A percentile compares a stretch with the other conserved stretches of the same genome.
These are phyloP conservation scores for Alternaria conjuncta DNA, from an alignment of 2,329 filamentous ascomycete species.

Conservation along the genomic window DNA sequence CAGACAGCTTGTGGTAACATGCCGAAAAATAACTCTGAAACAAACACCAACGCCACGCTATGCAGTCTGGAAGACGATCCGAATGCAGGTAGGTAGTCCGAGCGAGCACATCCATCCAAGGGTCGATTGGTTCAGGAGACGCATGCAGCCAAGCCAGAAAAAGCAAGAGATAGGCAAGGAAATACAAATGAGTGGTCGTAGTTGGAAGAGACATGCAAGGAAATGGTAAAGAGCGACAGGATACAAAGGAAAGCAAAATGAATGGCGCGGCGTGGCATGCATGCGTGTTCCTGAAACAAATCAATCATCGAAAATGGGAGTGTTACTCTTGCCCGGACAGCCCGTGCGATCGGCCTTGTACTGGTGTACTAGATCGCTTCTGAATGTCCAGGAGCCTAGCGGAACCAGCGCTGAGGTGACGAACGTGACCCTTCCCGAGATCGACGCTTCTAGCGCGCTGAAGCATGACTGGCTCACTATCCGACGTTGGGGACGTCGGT, in stretches of 20 bases:
- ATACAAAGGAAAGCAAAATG: constrained; percentile 47
- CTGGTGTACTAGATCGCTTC: constrained; percentile 42
- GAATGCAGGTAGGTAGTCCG: constrained; percentile 2
- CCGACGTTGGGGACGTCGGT: constrained; percentile 36
- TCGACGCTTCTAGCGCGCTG: constrained; percentile 76
- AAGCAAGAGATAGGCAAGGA: constrained; percentile 16
- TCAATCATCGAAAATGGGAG: constrained; percentile 21
- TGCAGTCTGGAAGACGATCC: constrained; percentile 16
- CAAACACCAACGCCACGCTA: constrained; percentile 36
- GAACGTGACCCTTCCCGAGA: constrained; percentile 68
- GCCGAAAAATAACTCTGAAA: constrained; percentile 20
- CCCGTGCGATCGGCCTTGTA: constrained; percentile 37
- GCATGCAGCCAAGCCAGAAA: constrained; percentile 29
- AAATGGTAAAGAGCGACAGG: constrained; percentile 40
- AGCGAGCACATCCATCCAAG: constrained; percentile 1
- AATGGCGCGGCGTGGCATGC: constrained; percentile 43
- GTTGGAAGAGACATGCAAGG: constrained; percentile 33
- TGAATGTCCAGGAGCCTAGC: constrained; percentile 73
- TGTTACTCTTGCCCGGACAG: constrained; percentile 30
- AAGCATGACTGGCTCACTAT: constrained; percentile 45
- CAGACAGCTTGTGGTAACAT: constrained; percentile 34
- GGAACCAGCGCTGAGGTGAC: constrained; percentile 79
- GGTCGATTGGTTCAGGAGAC: constrained; percentile 10
- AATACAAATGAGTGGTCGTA: constrained; percentile 10
- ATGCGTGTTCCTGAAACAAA: constrained; percentile 24